phyloP scores from a whole-genome alignment of 2,329 filamentous ascomycete genomes.

The Ophiostoma sp. region DNA sequence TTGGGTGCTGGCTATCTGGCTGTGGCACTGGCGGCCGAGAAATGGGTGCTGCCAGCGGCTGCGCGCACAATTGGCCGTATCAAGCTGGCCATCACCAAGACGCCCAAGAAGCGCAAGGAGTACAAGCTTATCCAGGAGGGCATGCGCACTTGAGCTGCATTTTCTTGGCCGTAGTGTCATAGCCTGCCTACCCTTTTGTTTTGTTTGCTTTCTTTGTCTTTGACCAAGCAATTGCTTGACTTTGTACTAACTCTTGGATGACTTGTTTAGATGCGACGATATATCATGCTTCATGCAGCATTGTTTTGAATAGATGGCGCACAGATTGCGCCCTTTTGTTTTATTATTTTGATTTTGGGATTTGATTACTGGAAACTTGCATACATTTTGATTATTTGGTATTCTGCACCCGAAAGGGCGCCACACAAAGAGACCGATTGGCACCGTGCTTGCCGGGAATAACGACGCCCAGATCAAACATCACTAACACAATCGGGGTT shows the following conservation, averaged over 20 bases:
- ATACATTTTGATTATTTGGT: neutral
- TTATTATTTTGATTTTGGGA: neutral
- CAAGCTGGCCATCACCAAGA: slow-evolving; percentile 53
- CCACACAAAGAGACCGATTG: slow-evolving; percentile 2
- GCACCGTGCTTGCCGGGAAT: neutral
- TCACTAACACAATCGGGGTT: slow-evolving; percentile 5
- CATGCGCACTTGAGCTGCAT: slow-evolving; percentile 41
- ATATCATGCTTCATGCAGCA: neutral
- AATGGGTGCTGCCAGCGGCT: slow-evolving; percentile 61
- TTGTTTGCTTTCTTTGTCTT: neutral
- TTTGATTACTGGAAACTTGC: neutral
- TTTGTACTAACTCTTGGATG: neutral
- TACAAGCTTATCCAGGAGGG: slow-evolving; percentile 78
- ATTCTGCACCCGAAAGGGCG: neutral
- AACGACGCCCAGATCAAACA: neutral
- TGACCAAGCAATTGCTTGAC: neutral
- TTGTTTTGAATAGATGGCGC: slow-evolving; percentile 3
- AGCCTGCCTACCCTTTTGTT: neutral
- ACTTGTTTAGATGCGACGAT: neutral
- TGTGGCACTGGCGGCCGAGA: slow-evolving; percentile 66
- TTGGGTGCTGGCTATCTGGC: slow-evolving; percentile 66
- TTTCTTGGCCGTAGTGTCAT: neutral
- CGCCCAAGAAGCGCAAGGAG: slow-evolving; percentile 72
- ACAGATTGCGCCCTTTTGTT: neutral
- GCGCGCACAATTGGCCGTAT: slow-evolving; percentile 61